Base-by-base conservation (phyloP, 2,329 filamentous ascomycete species). In the Plenodomus biglobosus region DNA sequence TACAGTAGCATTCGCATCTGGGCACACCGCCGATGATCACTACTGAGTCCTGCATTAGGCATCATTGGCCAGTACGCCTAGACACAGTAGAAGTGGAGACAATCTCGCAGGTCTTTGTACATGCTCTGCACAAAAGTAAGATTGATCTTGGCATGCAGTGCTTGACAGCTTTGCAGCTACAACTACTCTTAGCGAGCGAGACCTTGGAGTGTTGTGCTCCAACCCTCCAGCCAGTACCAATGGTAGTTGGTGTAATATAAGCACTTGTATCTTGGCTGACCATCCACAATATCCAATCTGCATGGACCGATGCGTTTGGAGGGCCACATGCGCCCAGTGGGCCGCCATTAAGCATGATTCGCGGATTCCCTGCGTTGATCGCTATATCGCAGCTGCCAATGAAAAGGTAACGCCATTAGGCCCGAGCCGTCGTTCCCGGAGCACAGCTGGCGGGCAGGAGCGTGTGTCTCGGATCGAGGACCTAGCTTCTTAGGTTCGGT, bases 211-310 rank as follows among this genome's bases (percentile, higher is more conserved):
- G 42, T 46, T 52, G 40, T 39, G 43, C 37, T 53, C 43, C 55
- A 51, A 43, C 52, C 46, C 46, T 47, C 48, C 41, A 48, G 42
- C 42, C 47, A 51, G 38, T 37, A 40, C 55, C 61, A 64, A 62
- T 62, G 22, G 48, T 30, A 32, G 16, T 35, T 13, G 40, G 32
- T 34, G 17, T 35, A 19, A 48, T 55, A 43, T 42, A 21, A 49
- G 44, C 27, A 32, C 27, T 15, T 15, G 27, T 15, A 32, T 32
- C 8, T 32, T 15, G 27, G 27, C 27, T 10, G 13, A 32, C 27
- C 27, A 6, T 32, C 15, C 27, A 32, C 27, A 32, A 11, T 15
- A 32, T 5, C 5, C 22, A 24, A 24, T 24, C 22, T 24, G 22
- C 27, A 32, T 32, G 27, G 7, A 15, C 27, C 27, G 27, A 32